phyloP scores from a whole-genome alignment of 768 basidiomycete species.

The Gyrodon lividus region DNA sequence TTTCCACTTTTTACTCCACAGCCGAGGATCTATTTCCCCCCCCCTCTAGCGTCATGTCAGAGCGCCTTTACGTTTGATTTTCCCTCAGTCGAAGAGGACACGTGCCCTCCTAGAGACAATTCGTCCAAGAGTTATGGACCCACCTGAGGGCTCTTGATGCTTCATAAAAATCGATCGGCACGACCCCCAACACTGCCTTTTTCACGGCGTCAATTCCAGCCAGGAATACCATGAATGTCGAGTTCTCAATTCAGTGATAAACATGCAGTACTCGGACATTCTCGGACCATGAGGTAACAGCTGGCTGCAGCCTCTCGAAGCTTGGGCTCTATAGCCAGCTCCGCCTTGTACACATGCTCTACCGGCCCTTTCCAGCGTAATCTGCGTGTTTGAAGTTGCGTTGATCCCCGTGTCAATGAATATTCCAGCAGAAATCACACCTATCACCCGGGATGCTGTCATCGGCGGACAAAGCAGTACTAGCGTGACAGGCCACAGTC shows the following conservation, averaged over 20 bases:
- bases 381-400: constrained; percentile 16
- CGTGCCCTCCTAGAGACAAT: background rate
- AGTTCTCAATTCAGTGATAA: constrained; percentile 6
- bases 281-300: constrained; percentile 5
- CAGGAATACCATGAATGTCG: constrained; percentile 4
- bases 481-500: constrained; percentile 15
- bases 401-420: constrained; percentile 29
- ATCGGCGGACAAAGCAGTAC: constrained; percentile 17
- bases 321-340: constrained; percentile 10
- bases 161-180: constrained; percentile 8
- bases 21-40: too few species aligned
- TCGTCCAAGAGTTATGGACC: background rate
- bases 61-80: constrained; percentile 4
- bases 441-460: constrained; percentile 29
- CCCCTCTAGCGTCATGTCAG: background rate
- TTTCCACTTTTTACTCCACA: background rate
- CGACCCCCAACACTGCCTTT: constrained; percentile 15
- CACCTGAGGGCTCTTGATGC: background rate
- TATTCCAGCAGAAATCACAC: constrained; percentile 9
- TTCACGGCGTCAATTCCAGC: constrained; percentile 1
- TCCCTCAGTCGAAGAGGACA: background rate
- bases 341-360: background rate
- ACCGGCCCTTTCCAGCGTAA: constrained; percentile 16
- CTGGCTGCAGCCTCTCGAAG: constrained; percentile 10
- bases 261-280: constrained; percentile 1